A percentile compares a stretch with the other conserved stretches of the same genome.
Evolutionary conservation across 805 yeast species (phyloP).

Genomic region (Myxozyma sirexii): DNA sequence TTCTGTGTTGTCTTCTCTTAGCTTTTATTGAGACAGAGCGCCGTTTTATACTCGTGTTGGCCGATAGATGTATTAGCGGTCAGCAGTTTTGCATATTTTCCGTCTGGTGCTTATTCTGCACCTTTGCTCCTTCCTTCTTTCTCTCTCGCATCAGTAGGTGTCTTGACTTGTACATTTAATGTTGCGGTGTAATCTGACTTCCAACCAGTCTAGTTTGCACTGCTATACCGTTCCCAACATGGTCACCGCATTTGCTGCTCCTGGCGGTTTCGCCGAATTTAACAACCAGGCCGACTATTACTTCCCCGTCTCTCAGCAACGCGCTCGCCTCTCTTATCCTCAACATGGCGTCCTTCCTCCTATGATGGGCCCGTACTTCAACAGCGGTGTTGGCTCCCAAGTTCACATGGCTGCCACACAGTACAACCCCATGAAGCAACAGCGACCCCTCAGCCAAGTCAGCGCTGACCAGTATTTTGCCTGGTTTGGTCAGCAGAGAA

Average conservation of each 20-base stretch:
- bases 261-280: slow-evolving; percentile 14
- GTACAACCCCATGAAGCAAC: not conserved
- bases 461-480: not conserved
- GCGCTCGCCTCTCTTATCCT: slow-evolving; percentile 5
- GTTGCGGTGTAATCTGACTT: not conserved
- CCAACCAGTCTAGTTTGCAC: not conserved
- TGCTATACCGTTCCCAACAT: not conserved
- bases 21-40: not conserved
- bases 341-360: slow-evolving; percentile 5
- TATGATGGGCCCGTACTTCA: not conserved
- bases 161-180: not conserved
- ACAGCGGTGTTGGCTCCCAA: not conserved
- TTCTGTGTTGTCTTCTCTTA: not conserved
- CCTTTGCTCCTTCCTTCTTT: not conserved
- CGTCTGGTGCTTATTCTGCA: not conserved
- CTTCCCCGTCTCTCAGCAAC: slow-evolving; percentile 1
- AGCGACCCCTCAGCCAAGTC: not conserved
- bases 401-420: not conserved
- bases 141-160: no score
- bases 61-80: not conserved
- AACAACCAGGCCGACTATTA: slow-evolving; percentile 22
- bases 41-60: not conserved
- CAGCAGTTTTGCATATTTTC: not conserved
- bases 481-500: not conserved
- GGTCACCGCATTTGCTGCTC: slow-evolving; percentile 12